A percentile compares a stretch with the other conserved stretches of the same genome.
phyloP scores from a whole-genome alignment of 2,329 filamentous ascomycete species.

The Botrytis fragariae region DNA sequence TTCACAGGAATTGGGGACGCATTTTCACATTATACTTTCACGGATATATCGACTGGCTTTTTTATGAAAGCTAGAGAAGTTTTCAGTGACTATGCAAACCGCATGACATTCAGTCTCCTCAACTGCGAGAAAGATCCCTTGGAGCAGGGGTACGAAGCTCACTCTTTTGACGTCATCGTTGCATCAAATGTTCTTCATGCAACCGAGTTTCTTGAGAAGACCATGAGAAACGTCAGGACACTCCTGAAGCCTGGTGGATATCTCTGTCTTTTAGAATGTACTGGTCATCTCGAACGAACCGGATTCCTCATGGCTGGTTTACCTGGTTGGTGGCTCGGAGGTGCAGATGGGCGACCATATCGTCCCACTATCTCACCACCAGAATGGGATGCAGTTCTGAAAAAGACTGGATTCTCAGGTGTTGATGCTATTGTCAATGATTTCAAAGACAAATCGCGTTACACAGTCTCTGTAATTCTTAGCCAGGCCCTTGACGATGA shows the following conservation, averaged over 20 bases:
- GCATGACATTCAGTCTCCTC: constrained; percentile 13
- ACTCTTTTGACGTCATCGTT: constrained; percentile 28
- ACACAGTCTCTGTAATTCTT: constrained; percentile 11
- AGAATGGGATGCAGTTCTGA: constrained; percentile 21
- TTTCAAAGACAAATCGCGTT: constrained; percentile 3
- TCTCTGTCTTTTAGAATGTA: constrained; percentile 22
- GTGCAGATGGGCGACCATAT: constrained; percentile 32
- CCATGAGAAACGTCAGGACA: constrained; percentile 26
- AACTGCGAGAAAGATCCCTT: constrained; percentile 7
- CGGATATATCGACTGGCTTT: constrained; percentile 38
- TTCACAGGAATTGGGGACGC: constrained; percentile 10
- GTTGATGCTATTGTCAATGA: constrained; percentile 17
- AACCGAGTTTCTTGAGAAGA: constrained; percentile 24
- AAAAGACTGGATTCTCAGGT: constrained; percentile 19
- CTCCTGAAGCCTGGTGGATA: constrained; percentile 29
- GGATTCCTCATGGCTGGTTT: constrained; percentile 14
- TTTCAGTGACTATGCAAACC: constrained; percentile 4
- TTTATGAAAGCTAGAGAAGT: constrained; percentile 37
- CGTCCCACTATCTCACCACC: constrained; percentile 24
- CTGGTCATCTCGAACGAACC: background rate
- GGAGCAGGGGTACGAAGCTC: constrained; percentile 11
- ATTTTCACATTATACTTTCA: constrained; percentile 29
- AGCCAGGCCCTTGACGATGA: constrained; percentile 23
- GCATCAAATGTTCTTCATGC: constrained; percentile 34
- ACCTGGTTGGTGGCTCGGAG: constrained; percentile 15